Evolutionary conservation across 441 rosid species (phyloP).

Genomic region (Corymbia citriodora): DNA sequence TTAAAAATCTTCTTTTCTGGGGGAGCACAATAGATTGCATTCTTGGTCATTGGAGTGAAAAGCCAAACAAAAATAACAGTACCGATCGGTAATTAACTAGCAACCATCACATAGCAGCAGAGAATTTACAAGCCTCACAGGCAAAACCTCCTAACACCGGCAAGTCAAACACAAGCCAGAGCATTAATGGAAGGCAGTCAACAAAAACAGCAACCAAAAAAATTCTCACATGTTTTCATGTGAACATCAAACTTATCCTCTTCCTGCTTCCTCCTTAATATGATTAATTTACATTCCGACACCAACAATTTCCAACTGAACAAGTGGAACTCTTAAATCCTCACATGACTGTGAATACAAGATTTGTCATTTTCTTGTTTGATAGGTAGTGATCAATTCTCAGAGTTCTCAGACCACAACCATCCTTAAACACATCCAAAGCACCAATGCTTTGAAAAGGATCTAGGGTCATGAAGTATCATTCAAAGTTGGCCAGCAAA

Average conservation of each 20-base stretch:
- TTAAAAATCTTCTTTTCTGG: background rate
- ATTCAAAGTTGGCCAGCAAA: background rate
- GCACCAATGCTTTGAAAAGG: background rate
- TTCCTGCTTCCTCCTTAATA: background rate
- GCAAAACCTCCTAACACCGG: background rate
- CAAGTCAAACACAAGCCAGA: background rate
- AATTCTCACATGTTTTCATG: background rate
- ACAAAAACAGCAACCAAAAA: background rate
- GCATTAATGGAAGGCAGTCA: background rate
- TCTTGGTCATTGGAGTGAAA: background rate
- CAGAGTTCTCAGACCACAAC: background rate
- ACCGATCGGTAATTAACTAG: background rate
- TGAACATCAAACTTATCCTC: background rate
- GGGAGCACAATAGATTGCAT: background rate
- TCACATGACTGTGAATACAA: background rate
- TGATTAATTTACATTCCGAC: background rate
- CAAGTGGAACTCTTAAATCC: background rate
- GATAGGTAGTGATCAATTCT: background rate
- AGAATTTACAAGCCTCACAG: background rate
- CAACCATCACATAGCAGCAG: background rate
- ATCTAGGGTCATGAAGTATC: background rate
- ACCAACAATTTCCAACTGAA: background rate
- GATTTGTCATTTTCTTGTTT: background rate
- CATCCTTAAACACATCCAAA: background rate
- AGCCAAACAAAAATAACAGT: background rate